Evolutionary conservation across 1,284 basidiomycete genomes (phyloP), one percentile per base, ranked within the genome.

Genomic region (Leccinum griseonigrum): DNA sequence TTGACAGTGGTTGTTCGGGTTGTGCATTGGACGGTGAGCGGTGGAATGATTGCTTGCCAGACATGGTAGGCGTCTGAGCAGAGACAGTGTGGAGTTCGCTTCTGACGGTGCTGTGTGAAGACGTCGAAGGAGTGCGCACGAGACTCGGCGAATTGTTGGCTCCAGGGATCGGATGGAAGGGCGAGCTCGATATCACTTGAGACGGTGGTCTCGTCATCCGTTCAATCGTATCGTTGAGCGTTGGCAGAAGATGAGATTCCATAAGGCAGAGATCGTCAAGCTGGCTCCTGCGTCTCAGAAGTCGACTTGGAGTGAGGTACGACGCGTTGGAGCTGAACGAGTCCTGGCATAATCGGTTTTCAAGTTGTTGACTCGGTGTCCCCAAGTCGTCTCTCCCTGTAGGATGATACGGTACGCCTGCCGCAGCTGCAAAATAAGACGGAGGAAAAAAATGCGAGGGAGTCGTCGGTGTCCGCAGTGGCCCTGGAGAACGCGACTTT

Each of bases 171-270:
- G 62, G 32, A 43, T 50, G 43, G 31, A 56, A 59, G 16, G 66
- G 69, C 26, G 40, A 62, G 36, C 10, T 66, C 26, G 22, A 58
- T 3, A 58, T 62, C 32, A 68, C 57, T 54, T 73, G 70, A 26
- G 77, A 77, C 11, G 83, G 80, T 14, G 79, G 74, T 56, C 78
- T 76, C 4, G 88, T 91, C 88, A 90, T 91, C 52, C 83, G 81
- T 65, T 86, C 82, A 40, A 90, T 81, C 0, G 88, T 91, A 62
- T 90, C 88, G 38, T 83, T 78, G 38, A 90, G 75, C 26, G 87
- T 86, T 9, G 88, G 88, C 29, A 91, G 71, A 11, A 90, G 77
- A 32, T 87, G 83, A 0, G 83, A 76, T 66, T 91, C 88, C 28
- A 88, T 71, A 26, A 83, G 73, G 2, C 85, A 84, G 3, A 89